phyloP scores from a whole-genome alignment of 257 asterid genomes.

The Paulownia fortunei region DNA sequence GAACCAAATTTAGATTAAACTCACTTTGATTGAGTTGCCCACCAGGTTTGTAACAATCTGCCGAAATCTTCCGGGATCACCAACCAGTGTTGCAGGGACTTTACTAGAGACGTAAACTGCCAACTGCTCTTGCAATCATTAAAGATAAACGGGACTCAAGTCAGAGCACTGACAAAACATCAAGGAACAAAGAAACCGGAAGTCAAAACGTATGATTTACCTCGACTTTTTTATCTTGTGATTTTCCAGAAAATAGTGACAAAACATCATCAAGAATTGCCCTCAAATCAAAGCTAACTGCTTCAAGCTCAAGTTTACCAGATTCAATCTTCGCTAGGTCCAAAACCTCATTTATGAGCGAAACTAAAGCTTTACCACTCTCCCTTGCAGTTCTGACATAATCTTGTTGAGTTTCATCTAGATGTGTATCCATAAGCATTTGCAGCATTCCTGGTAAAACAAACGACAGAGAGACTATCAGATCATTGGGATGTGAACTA shows the following conservation, averaged over 20 bases:
- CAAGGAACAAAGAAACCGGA: conserved; percentile 1
- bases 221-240: conserved; percentile 92
- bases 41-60: conserved; percentile 90
- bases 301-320: conserved; percentile 98
- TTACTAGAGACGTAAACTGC: conserved; percentile 86
- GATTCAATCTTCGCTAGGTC: conserved; percentile 99
- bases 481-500: background rate
- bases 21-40: conserved; percentile 95
- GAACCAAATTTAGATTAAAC: conserved; percentile 27
- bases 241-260: conserved; percentile 81
- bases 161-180: conserved; percentile 17
- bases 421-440: conserved; percentile 94
- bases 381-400: conserved; percentile 96
- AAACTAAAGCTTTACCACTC: conserved; percentile 96
- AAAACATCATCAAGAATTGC: conserved; percentile 50
- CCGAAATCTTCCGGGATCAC: conserved; percentile 95
- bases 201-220: conserved; percentile 42
- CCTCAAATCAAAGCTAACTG: conserved; percentile 47
- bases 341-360: conserved; percentile 94
- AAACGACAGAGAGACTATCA: conserved; percentile 10
- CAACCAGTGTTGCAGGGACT: conserved; percentile 76
- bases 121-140: conserved; percentile 61
- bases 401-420: conserved; percentile 96
- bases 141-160: background rate
- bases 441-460: conserved; percentile 82